Evolutionary conservation across 169 alveolate genomes (phyloP), one percentile per base, ranked within the genome.

Genomic region (Plasmodium fragile): DNA sequence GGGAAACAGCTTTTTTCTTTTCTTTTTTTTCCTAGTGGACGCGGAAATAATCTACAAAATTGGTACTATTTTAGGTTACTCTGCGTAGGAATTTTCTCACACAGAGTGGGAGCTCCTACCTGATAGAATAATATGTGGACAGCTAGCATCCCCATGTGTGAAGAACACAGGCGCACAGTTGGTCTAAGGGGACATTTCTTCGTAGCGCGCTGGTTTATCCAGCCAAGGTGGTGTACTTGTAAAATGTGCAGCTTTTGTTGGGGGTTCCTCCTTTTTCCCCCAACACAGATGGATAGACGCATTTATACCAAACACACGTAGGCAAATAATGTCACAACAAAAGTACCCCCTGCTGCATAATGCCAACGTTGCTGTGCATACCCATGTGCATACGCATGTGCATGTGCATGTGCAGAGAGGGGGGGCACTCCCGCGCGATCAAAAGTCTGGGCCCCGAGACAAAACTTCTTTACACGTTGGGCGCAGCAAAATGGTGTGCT

Each of bases 381-480:
- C n/a, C n/a, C n/a, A n/a, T n/a, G n/a, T n/a, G n/a, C n/a, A n/a
- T n/a, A n/a, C n/a, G n/a, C n/a, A n/a, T n/a, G n/a, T n/a, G n/a
- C n/a, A n/a, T 11, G 8, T 16, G 59, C 59, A 16, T 11, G 0
- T 13, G 59, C 25, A 43, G n/a, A 10, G 53, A n/a, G 53, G 53
- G 53, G 10, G 3, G 3, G 16, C 49, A 22, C 10, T 77, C 25
- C 16, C 8, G 13, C 16, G 16, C 3, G 75, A 22, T 97, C 96
- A 99, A 95, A 96, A 99, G 93, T 99, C 99, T 92, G 98, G 99
- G 30, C 99, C 99, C 72, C 99, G 96, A n/a, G 99, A 97, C 59
- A 99, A 93, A 41, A 99, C 98, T 95, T 99, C 99, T 94, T 99
- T 99, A 87, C 99, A 97, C 10, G 99, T 98, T 0, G 99, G 99